Evolutionary conservation across 805 yeast genomes (phyloP).

Genomic region (Cyberlindnera mississippiensis): DNA sequence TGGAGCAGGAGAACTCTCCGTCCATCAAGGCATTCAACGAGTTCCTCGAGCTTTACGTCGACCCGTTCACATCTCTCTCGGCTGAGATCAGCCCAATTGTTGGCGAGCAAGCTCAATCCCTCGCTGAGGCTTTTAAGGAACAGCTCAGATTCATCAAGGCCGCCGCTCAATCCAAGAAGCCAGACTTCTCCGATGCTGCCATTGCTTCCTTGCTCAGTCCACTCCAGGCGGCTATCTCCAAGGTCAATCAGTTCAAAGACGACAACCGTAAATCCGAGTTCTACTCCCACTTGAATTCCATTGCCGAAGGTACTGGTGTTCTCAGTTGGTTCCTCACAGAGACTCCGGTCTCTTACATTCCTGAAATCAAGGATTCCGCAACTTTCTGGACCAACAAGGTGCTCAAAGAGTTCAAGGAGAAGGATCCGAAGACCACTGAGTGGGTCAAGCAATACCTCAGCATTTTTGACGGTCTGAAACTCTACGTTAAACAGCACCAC

Average conservation of each 20-base stretch:
- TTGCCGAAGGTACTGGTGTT: conserved; percentile 86
- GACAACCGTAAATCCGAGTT: conserved; percentile 62
- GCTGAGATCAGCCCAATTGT: conserved; percentile 52
- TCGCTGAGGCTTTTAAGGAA: conserved; percentile 49
- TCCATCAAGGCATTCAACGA: conserved; percentile 50
- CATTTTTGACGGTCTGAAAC: conserved; percentile 65
- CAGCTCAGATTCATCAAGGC: conserved; percentile 59
- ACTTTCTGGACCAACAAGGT: conserved; percentile 94
- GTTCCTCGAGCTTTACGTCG: conserved; percentile 48
- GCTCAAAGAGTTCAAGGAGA: conserved; percentile 75
- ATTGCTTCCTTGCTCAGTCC: conserved; percentile 63
- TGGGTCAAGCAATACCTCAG: conserved; percentile 74
- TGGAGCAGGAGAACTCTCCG: conserved; percentile 25
- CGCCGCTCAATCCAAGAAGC: conserved; percentile 59
- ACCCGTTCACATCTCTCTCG: conserved; percentile 57
- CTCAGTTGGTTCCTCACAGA: conserved; percentile 84
- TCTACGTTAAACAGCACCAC: conserved; percentile 72
- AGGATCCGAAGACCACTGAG: conserved; percentile 61
- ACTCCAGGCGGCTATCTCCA: conserved; percentile 54
- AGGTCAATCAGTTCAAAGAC: conserved; percentile 66
- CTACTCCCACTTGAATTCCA: conserved; percentile 71
- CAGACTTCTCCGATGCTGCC: conserved; percentile 51
- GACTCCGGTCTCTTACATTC: conserved; percentile 70
- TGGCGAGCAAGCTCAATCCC: conserved; percentile 47
- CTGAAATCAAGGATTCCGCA: conserved; percentile 86